A percentile compares a stretch with the other conserved stretches of the same genome.
Conservation (phyloP, 2,329 filamentous ascomycete species). For the Penicillium decumbens region DNA sequence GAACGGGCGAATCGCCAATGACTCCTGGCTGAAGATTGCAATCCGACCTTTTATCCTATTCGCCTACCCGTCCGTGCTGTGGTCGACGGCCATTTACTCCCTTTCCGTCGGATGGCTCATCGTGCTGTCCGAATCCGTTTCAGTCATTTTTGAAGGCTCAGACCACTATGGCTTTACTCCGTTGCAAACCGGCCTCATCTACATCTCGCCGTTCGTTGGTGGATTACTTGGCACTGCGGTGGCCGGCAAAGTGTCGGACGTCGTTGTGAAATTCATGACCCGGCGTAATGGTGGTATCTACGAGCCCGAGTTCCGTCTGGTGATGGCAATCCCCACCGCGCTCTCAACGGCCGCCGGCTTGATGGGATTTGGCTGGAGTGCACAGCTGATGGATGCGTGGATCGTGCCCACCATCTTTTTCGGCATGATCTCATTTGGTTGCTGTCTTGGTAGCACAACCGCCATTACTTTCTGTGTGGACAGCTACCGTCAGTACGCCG, state of each 20-base stretch:
- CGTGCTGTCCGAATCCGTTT: slow-evolving; percentile 82
- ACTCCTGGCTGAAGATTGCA: slow-evolving; percentile 75
- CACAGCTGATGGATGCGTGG: slow-evolving; percentile 68
- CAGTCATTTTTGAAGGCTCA: slow-evolving; percentile 68
- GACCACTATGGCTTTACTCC: slow-evolving; percentile 74
- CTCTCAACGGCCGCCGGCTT: slow-evolving; percentile 76
- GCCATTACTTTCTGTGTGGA: slow-evolving; percentile 93
- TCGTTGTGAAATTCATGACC: slow-evolving; percentile 77
- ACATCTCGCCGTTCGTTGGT: slow-evolving; percentile 83
- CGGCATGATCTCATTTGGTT: slow-evolving; percentile 85
- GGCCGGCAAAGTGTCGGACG: slow-evolving; percentile 79
- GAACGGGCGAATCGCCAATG: slow-evolving; percentile 71
- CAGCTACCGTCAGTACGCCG: slow-evolving; percentile 87
- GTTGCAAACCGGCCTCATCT: slow-evolving; percentile 77
- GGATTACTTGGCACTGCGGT: slow-evolving; percentile 87
- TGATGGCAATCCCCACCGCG: slow-evolving; percentile 79
- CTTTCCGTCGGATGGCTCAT: slow-evolving; percentile 94
- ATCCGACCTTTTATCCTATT: slow-evolving; percentile 79
- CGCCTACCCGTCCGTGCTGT: slow-evolving; percentile 81
- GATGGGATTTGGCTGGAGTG: slow-evolving; percentile 96
- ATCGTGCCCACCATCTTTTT: slow-evolving; percentile 94
- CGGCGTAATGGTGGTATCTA: slow-evolving; percentile 87
- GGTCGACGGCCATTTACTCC: slow-evolving; percentile 79
- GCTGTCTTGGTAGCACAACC: slow-evolving; percentile 82
- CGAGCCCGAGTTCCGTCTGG: slow-evolving; percentile 85